These are phyloP conservation scores for Yamagishiella unicocca DNA, from an alignment of 139 green algal species.

Conservation along the genomic window DNA sequence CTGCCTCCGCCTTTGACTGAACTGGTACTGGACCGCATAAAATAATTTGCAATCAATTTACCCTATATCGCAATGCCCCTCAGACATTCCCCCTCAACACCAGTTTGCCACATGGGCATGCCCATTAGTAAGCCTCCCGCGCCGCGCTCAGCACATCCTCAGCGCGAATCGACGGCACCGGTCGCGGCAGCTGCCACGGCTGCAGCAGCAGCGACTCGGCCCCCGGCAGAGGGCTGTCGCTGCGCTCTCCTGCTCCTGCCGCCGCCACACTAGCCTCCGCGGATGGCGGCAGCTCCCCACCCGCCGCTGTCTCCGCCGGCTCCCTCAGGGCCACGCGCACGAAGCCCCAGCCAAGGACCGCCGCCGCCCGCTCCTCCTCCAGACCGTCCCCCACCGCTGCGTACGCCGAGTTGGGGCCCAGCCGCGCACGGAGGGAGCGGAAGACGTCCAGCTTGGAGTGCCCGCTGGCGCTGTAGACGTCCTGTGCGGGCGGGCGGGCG, in stretches of 20 bases:
- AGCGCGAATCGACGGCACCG: not conserved
- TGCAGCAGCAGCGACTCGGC: not conserved
- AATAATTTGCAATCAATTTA: no score
- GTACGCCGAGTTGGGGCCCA: slow-evolving; percentile 4
- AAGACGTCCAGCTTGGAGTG: slow-evolving; percentile 38
- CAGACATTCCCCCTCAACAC: no score
- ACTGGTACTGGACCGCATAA: no score
- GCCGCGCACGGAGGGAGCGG: not conserved
- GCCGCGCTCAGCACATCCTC: slow-evolving; percentile 26
- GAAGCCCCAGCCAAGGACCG: slow-evolving; percentile 30
- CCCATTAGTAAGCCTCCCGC: slow-evolving; percentile 4
- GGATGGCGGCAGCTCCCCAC: not conserved
- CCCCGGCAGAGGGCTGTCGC: not conserved
- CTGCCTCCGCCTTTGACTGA: no score
- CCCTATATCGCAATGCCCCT: no score
- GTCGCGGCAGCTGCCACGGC: slow-evolving; percentile 19
- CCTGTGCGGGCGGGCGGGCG: not conserved
- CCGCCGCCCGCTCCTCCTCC: slow-evolving; percentile 38
- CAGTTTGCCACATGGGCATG: no score
- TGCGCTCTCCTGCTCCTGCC: no score
- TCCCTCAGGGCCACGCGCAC: slow-evolving; percentile 1
- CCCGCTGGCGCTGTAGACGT: slow-evolving; percentile 34
- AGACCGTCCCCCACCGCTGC: slow-evolving; percentile 14
- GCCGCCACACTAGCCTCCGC: not conserved
- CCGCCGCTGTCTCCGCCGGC: not conserved